phyloP scores from a whole-genome alignment of 23 red algal genomes.

The Chondrus crispus region DNA sequence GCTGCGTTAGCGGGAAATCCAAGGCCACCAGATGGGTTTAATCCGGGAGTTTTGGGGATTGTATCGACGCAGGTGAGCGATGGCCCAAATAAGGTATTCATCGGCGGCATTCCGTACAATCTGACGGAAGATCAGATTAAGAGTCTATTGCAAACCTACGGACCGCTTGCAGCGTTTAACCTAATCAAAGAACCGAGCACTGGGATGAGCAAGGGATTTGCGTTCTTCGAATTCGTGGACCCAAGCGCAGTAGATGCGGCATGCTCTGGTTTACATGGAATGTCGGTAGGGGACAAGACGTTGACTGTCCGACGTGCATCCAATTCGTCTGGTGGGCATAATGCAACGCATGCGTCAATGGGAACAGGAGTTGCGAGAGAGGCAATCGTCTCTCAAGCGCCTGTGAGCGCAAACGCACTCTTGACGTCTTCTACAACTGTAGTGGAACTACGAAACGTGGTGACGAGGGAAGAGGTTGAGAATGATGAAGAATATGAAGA shows the following conservation, averaged over 20 bases:
- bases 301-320: constrained; percentile 81
- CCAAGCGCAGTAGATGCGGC: constrained; percentile 64
- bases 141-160: constrained; percentile 65
- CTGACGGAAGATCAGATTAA: constrained; percentile 90
- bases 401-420: constrained; percentile 12
- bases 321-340: neutral
- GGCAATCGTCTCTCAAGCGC: neutral
- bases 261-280: constrained; percentile 73
- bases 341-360: neutral
- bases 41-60: constrained; percentile 73
- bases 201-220: constrained; percentile 92
- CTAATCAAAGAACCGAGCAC: constrained; percentile 90
- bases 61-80: constrained; percentile 89
- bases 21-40: constrained; percentile 58
- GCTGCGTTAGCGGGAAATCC: neutral
- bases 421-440: constrained; percentile 50
- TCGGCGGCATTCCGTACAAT: constrained; percentile 89
- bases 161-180: constrained; percentile 81
- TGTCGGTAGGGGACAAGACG: constrained; percentile 78
- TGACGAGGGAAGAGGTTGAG: constrained; percentile 62
- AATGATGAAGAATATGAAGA: constrained; percentile 82
- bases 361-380: neutral
- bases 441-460: constrained; percentile 71
- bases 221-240: constrained; percentile 91
- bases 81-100: constrained; percentile 89